Percentiles rank a stretch among this genome's conserved stretches.
Conservation (phyloP, 2,329 filamentous ascomycete species). For the Exophiala aquamarina region DNA sequence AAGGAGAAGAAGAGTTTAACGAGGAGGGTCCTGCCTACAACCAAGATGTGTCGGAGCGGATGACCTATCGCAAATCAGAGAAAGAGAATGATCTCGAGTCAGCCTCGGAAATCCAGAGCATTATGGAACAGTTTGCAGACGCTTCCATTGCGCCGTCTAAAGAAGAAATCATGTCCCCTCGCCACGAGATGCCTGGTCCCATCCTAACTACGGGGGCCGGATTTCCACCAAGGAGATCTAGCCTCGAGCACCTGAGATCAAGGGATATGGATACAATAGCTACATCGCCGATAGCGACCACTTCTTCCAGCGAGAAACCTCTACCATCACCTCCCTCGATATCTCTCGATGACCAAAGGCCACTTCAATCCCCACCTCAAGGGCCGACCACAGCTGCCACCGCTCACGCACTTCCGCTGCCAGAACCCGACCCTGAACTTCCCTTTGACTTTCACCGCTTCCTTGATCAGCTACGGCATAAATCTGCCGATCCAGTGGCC, state of each 20-base stretch:
- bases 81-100: slow-evolving; percentile 59
- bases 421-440: slow-evolving; percentile 77
- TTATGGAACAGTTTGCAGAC: slow-evolving; percentile 94
- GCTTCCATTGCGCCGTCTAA: slow-evolving; percentile 68
- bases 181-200: slow-evolving; percentile 78
- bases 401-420: slow-evolving; percentile 52
- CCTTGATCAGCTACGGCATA: slow-evolving; percentile 89
- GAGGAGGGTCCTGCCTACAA: slow-evolving; percentile 24
- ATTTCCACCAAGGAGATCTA: slow-evolving; percentile 82
- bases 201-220: slow-evolving; percentile 65
- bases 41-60: slow-evolving; percentile 55
- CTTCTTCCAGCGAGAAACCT: slow-evolving; percentile 21
- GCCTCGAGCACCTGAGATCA: slow-evolving; percentile 68
- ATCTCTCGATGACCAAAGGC: slow-evolving; percentile 32
- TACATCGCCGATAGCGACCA: slow-evolving; percentile 20
- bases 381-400: slow-evolving; percentile 4
- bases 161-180: slow-evolving; percentile 89
- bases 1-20: slow-evolving; percentile 19
- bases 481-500: slow-evolving; percentile 96
- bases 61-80: slow-evolving; percentile 37
- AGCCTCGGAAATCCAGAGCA: slow-evolving; percentile 86
- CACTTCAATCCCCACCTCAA: slow-evolving; percentile 26
- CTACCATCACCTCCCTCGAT: slow-evolving; percentile 28
- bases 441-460: slow-evolving; percentile 98
- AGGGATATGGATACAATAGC: slow-evolving; percentile 35